A percentile compares a stretch with the other conserved stretches of the same genome.
Evolutionary conservation across 1,139 yeast species (phyloP).

Genomic region (Fermentozyma sake): DNA sequence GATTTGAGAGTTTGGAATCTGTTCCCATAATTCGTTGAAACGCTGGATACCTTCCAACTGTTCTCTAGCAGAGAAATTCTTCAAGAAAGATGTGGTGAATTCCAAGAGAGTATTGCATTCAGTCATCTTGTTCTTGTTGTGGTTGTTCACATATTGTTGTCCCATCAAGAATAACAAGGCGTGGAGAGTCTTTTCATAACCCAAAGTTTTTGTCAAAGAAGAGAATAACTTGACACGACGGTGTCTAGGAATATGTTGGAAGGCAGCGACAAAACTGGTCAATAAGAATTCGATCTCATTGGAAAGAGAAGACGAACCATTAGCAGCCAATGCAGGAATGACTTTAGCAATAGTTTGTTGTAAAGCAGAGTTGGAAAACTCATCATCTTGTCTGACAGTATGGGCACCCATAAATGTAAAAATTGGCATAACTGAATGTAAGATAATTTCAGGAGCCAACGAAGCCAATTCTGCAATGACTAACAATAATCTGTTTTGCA

Average conservation of each 20-base stretch:
- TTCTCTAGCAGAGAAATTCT: constrained; percentile 61
- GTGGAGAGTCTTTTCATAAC: constrained; percentile 64
- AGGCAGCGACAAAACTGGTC: constrained; percentile 87
- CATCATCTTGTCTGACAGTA: constrained; percentile 94
- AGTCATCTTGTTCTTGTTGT: constrained; percentile 50
- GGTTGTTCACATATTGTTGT: constrained; percentile 61
- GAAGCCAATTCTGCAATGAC: constrained; percentile 87
- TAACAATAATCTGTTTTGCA: constrained; percentile 79
- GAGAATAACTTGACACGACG: constrained; percentile 84
- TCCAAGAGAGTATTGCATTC: constrained; percentile 68
- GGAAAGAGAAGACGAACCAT: constrained; percentile 45
- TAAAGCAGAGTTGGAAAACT: constrained; percentile 85
- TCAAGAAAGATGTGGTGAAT: constrained; percentile 66
- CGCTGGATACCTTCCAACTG: constrained; percentile 59
- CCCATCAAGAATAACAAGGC: constrained; percentile 75
- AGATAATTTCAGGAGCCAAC: constrained; percentile 82
- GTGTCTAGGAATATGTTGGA: constrained; percentile 93
- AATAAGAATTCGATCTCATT: constrained; percentile 80
- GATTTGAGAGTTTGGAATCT: constrained; percentile 38
- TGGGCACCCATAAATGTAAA: constrained; percentile 99
- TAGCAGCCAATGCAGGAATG: constrained; percentile 80
- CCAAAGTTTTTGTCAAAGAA: constrained; percentile 72
- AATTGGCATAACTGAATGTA: constrained; percentile 97
- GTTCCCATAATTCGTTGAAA: constrained; percentile 53
- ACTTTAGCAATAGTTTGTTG: constrained; percentile 89